Percentiles rank a stretch among this genome's conserved stretches.
These are phyloP conservation scores for Punica granatum DNA, from an alignment of 345 rosid species.

Conservation along the genomic window DNA sequence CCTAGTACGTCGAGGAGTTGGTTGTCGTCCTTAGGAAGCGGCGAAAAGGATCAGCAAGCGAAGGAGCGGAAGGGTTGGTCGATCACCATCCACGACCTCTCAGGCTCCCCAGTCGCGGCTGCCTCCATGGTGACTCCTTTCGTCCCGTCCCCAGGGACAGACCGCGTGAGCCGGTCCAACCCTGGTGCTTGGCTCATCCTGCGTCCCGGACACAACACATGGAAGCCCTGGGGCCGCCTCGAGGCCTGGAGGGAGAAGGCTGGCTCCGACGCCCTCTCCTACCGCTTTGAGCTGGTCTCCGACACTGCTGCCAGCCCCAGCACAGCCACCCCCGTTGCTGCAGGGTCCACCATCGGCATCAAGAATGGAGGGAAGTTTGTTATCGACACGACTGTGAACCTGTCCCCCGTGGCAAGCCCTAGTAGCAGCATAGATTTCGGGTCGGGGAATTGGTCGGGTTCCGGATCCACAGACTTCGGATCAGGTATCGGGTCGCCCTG, in stretches of 20 bases:
- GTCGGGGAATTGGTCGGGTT: constrained; percentile 57
- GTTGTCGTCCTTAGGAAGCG: constrained; percentile 33
- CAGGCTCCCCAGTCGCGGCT: constrained; percentile 95
- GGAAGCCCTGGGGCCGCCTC: constrained; percentile 96
- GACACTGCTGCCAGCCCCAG: constrained; percentile 33
- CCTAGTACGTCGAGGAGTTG: constrained; percentile 35
- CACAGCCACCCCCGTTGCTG: constrained; percentile 22
- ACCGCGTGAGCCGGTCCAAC: constrained; percentile 70
- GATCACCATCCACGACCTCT: constrained; percentile 80
- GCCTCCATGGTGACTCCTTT: constrained; percentile 99
- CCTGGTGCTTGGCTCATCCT: constrained; percentile 96
- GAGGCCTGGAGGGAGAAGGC: constrained; percentile 83
- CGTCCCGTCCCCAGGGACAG: constrained; percentile 81
- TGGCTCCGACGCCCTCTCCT: constrained; percentile 50
- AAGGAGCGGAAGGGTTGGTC: constrained; percentile 97
- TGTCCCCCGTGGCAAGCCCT: constrained; percentile 61
- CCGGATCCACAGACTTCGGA: constrained; percentile 37
- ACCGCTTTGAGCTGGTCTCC: constrained; percentile 72
- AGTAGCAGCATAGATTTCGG: constrained; percentile 84
- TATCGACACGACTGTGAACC: constrained; percentile 52
- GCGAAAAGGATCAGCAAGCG: constrained; percentile 40
- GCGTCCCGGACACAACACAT: constrained; percentile 66
- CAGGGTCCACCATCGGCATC: constrained; percentile 43
- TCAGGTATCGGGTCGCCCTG: constrained; percentile 28
- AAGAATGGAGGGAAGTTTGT: constrained; percentile 72